Percentiles rank a stretch among this genome's conserved stretches.
Evolutionary conservation across 2,329 filamentous ascomycete species (phyloP).

Genomic region (Penicillium crustosum): DNA sequence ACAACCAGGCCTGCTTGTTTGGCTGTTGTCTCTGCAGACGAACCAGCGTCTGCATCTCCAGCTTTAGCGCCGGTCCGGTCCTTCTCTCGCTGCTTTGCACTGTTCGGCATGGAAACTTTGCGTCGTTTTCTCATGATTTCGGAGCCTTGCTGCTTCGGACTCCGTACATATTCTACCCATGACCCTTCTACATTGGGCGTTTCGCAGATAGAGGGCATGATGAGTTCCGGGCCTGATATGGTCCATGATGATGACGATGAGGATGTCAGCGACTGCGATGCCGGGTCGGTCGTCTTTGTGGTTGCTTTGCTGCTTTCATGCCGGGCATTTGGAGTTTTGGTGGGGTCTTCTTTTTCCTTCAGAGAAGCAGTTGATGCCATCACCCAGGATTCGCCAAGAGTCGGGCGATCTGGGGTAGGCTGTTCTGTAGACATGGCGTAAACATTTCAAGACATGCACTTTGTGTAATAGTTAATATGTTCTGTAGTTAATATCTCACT

Average conservation of each 20-base stretch:
- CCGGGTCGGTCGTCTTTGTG: constrained; percentile 8
- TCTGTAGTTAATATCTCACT: background rate
- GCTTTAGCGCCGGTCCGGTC: background rate
- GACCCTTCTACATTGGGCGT: constrained; percentile 34
- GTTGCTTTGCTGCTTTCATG: constrained; percentile 7
- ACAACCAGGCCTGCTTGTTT: background rate
- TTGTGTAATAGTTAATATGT: background rate
- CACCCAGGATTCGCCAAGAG: constrained; percentile 41
- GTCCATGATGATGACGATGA: constrained; percentile 26
- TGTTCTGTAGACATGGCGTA: constrained; percentile 19
- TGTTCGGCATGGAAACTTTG: constrained; percentile 14
- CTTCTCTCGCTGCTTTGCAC: constrained; percentile 2
- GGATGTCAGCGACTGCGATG: constrained; percentile 26
- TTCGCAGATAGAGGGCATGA: constrained; percentile 44
- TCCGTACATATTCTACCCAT: constrained; percentile 32
- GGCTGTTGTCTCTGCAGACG: constrained; percentile 5
- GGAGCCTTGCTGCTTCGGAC: constrained; percentile 11
- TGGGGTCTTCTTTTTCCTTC: constrained; percentile 17
- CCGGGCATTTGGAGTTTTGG: background rate
- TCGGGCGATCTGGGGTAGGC: constrained; percentile 18
- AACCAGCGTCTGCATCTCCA: constrained; percentile 7
- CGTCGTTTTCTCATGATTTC: constrained; percentile 26
- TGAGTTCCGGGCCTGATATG: constrained; percentile 38
- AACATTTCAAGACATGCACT: constrained; percentile 14
- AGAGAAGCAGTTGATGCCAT: constrained; percentile 27